phyloP scores from a whole-genome alignment of 441 rosid genomes.

The Jatropha multifida region DNA sequence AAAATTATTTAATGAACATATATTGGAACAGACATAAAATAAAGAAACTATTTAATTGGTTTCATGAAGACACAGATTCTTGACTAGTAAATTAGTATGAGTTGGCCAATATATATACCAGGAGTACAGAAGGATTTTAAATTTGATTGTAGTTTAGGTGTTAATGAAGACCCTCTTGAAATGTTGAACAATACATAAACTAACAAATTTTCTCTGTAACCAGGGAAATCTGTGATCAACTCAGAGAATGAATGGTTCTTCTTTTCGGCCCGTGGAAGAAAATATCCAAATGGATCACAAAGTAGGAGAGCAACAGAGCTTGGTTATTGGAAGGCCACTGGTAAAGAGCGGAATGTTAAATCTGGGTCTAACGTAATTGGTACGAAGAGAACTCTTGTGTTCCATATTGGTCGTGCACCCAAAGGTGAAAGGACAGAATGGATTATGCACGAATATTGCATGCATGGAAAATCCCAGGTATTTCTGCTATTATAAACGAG shows the following conservation, averaged over 20 bases:
- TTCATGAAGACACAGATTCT: too few species aligned
- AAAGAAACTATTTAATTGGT: too few species aligned
- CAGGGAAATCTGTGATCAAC: conserved; percentile 57
- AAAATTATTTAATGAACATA: too few species aligned
- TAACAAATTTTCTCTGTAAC: too few species aligned
- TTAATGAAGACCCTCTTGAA: too few species aligned
- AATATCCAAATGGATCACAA: conserved; percentile 79
- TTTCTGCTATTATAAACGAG: background rate
- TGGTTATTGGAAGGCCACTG: conserved; percentile 95
- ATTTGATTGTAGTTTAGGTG: too few species aligned
- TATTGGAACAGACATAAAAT: too few species aligned
- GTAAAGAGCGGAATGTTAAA: conserved; percentile 80
- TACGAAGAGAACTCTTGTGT: conserved; percentile 81
- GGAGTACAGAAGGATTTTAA: too few species aligned
- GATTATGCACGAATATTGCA: conserved; percentile 83
- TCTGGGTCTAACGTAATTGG: conserved; percentile 60
- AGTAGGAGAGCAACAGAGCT: conserved; percentile 75
- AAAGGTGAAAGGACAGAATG: conserved; percentile 92
- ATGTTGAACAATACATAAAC: too few species aligned
- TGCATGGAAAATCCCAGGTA: conserved; percentile 61
- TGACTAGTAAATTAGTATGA: too few species aligned
- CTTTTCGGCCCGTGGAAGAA: conserved; percentile 78
- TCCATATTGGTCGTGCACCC: conserved; percentile 86
- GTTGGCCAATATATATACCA: too few species aligned
- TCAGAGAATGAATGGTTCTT: conserved; percentile 90